Conservation (phyloP, 371 early-diverging fungal species). For the Haplosporangium sp. region DNA sequence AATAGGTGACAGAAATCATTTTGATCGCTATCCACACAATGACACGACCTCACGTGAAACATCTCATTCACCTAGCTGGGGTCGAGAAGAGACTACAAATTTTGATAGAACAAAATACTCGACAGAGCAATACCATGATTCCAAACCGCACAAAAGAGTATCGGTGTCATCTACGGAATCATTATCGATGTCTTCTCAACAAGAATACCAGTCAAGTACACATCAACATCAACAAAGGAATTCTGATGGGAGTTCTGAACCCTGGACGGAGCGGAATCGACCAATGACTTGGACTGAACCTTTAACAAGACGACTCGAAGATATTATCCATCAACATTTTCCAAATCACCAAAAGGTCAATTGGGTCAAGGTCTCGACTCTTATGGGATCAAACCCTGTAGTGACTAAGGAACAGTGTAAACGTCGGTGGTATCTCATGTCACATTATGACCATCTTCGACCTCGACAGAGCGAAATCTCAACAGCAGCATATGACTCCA, state of each 20-base stretch:
- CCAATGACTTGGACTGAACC: slow-evolving; percentile 54
- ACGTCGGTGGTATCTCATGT: slow-evolving; percentile 44
- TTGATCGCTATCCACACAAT: slow-evolving; percentile 11
- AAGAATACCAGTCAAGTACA: not conserved
- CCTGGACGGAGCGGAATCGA: slow-evolving; percentile 17
- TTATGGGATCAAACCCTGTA: slow-evolving; percentile 32
- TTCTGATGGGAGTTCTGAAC: not conserved
- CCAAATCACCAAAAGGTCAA: slow-evolving; percentile 40
- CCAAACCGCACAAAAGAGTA: not conserved
- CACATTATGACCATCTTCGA: slow-evolving; percentile 23
- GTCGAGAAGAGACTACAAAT: not conserved
- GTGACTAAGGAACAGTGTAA: slow-evolving; percentile 44
- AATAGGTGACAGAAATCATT: slow-evolving; percentile 3
- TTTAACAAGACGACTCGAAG: slow-evolving; percentile 28
- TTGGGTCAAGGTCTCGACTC: slow-evolving; percentile 33
- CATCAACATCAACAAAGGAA: slow-evolving; percentile 4
- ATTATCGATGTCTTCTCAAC: not conserved
- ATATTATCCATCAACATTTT: slow-evolving; percentile 25
- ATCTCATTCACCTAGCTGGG: slow-evolving; percentile 16
- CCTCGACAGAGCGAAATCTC: not conserved
- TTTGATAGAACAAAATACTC: not conserved
- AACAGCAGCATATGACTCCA: not conserved
- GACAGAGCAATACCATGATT: not conserved
- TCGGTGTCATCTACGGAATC: slow-evolving; percentile 24
- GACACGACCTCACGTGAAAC: slow-evolving; percentile 13